Conservation (phyloP, 768 basidiomycete species). For the Lactarius indigo region DNA sequence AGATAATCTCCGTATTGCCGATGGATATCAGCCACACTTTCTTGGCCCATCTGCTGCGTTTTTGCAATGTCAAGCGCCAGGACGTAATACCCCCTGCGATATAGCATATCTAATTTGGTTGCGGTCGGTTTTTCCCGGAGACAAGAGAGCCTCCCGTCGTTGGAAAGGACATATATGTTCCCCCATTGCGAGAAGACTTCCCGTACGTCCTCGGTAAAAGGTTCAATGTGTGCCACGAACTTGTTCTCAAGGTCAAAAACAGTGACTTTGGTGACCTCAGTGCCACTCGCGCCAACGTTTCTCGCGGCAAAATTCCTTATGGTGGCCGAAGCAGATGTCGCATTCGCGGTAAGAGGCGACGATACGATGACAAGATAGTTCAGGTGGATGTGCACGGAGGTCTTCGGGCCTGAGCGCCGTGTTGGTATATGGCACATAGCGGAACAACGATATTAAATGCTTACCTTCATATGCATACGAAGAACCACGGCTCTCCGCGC, state of each 20-base stretch:
- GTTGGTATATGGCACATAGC: conserved; percentile 1
- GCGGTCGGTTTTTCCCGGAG: conserved; percentile 77
- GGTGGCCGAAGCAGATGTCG: conserved; percentile 64
- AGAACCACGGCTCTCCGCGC: conserved; percentile 73
- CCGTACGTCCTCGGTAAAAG: conserved; percentile 79
- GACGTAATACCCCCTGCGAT: conserved; percentile 70
- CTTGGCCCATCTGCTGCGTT: conserved; percentile 68
- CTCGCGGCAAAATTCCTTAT: conserved; percentile 69
- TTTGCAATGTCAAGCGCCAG: conserved; percentile 82
- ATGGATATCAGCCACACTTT: conserved; percentile 84
- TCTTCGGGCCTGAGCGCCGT: conserved; percentile 58
- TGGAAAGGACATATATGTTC: conserved; percentile 71
- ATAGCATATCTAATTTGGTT: conserved; percentile 83
- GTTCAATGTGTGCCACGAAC: conserved; percentile 77
- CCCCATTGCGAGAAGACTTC: conserved; percentile 83
- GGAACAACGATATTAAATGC: conserved; percentile 9
- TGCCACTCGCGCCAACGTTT: conserved; percentile 40
- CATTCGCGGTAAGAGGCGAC: conserved; percentile 70
- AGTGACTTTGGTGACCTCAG: conserved; percentile 74
- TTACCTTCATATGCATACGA: conserved; percentile 92
- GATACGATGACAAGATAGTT: conserved; percentile 90
- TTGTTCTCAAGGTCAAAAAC: conserved; percentile 93
- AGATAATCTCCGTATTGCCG: conserved; percentile 88
- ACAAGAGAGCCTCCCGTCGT: conserved; percentile 69
- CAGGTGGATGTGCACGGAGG: conserved; percentile 68